A percentile compares a stretch with the other conserved stretches of the same genome.
phyloP scores from a whole-genome alignment of 177 flowering plant genomes.

The Vitis hybrid region DNA sequence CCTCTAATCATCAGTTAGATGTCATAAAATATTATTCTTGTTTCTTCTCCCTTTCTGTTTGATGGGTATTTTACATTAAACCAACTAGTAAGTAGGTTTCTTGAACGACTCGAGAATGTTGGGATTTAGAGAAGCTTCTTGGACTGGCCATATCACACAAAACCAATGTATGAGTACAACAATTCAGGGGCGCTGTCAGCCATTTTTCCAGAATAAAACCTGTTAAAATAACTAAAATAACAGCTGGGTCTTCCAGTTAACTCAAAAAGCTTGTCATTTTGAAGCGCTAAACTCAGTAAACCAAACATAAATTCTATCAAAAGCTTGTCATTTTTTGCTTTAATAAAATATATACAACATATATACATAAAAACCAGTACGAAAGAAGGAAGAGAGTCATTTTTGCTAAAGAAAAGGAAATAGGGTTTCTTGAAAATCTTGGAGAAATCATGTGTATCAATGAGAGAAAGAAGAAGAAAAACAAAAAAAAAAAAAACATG shows the following conservation, averaged over 20 bases:
- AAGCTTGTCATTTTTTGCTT: background rate
- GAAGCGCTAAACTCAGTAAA: background rate
- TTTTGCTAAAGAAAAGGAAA: background rate
- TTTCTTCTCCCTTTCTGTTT: too few species aligned
- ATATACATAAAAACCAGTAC: too few species aligned
- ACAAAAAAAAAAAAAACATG: background rate
- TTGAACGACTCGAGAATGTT: too few species aligned
- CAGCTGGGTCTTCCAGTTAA: slow-evolving; percentile 10
- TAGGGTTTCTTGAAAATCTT: background rate
- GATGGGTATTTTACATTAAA: too few species aligned
- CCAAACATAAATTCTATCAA: background rate
- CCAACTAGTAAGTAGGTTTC: too few species aligned
- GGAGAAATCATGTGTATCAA: too few species aligned
- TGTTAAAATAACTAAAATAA: slow-evolving; percentile 2
- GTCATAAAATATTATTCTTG: too few species aligned
- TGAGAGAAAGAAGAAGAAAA: background rate
- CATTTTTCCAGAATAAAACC: background rate
- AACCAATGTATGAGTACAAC: slow-evolving; percentile 5
- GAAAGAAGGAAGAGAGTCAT: too few species aligned
- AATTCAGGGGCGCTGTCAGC: background rate
- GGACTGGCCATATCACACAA: too few species aligned
- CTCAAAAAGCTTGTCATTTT: slow-evolving; percentile 7
- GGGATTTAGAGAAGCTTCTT: too few species aligned
- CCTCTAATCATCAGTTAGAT: too few species aligned
- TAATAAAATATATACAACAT: too few species aligned